phyloP scores from a whole-genome alignment of 2,329 filamentous ascomycete genomes.

The Bipolaris bicolor region DNA sequence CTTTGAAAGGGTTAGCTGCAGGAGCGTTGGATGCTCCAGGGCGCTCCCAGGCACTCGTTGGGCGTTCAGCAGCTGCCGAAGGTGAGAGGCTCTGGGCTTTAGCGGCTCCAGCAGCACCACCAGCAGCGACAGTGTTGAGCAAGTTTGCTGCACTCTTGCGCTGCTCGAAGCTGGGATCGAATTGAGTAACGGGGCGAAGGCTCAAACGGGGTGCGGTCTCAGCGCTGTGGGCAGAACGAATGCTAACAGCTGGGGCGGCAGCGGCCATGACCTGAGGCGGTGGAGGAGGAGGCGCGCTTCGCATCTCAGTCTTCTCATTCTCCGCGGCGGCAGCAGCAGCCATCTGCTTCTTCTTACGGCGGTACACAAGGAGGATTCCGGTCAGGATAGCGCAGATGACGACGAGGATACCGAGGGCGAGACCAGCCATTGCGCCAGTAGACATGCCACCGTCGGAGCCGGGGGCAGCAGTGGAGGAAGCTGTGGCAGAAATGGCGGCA shows the following conservation, averaged over 20 bases:
- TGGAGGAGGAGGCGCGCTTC: constrained; percentile 36
- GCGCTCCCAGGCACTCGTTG: constrained; percentile 49
- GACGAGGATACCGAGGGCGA: constrained; percentile 81
- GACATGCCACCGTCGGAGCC: constrained; percentile 49
- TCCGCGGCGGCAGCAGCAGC: constrained; percentile 42
- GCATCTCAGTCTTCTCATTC: constrained; percentile 51
- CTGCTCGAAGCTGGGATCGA: constrained; percentile 70
- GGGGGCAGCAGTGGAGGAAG: constrained; percentile 22
- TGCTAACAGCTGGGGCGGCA: constrained; percentile 40
- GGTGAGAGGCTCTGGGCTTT: constrained; percentile 27
- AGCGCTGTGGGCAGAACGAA: constrained; percentile 53
- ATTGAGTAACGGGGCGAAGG: constrained; percentile 82
- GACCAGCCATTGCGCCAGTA: constrained; percentile 71
- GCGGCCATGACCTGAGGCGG: constrained; percentile 30
- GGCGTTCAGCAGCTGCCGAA: constrained; percentile 24
- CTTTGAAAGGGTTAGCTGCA: constrained; percentile 73
- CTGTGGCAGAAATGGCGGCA: constrained; percentile 34
- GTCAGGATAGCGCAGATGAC: constrained; percentile 70
- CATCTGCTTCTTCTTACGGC: constrained; percentile 70
- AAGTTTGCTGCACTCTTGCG: constrained; percentile 49
- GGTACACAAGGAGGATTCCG: constrained; percentile 74
- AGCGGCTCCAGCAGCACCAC: constrained; percentile 31
- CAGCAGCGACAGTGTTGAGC: constrained; percentile 42
- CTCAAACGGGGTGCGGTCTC: constrained; percentile 78
- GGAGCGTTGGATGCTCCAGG: constrained; percentile 47